Conservation (phyloP, 129 eudicot species). For the Centaurea solstitialis region DNA sequence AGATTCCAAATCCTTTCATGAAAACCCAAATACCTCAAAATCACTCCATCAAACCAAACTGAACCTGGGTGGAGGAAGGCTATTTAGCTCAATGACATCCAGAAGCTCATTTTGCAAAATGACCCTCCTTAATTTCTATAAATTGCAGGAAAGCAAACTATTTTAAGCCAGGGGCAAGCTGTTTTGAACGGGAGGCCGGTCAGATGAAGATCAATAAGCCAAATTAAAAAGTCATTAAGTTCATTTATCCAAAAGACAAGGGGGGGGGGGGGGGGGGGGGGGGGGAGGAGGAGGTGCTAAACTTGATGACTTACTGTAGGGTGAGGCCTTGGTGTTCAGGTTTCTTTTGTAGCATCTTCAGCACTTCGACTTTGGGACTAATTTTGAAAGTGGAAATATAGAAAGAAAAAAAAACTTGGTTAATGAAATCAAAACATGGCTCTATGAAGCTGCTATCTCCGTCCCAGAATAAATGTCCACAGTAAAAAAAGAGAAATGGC, state of each 20-base stretch:
- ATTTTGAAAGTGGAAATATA: conserved; percentile 15
- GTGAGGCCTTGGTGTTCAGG: conserved; percentile 89
- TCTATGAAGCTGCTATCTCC: not conserved
- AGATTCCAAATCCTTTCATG: no score
- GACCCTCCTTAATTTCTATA: not conserved
- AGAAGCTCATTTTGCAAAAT: no score
- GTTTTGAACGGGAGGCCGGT: not conserved
- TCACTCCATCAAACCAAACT: no score
- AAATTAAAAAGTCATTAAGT: not conserved
- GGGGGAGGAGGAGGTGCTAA: not conserved
- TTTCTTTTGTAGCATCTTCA: conserved; percentile 88
- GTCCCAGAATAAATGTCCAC: not conserved
- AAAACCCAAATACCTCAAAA: no score
- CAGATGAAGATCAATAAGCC: not conserved
- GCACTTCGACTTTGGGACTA: conserved; percentile 95
- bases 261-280: not conserved
- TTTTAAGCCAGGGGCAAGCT: no score
- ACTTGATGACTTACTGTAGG: conserved; percentile 67
- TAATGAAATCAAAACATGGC: conserved; percentile 11
- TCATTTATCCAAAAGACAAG: not conserved
- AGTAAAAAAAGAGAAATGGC: not conserved
- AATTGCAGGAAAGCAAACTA: not conserved
- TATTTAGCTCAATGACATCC: no score
- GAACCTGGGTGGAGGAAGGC: no score
- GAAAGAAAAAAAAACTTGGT: not conserved